Conservation (phyloP, 257 asterid genomes). For the Solanum rostratum region DNA sequence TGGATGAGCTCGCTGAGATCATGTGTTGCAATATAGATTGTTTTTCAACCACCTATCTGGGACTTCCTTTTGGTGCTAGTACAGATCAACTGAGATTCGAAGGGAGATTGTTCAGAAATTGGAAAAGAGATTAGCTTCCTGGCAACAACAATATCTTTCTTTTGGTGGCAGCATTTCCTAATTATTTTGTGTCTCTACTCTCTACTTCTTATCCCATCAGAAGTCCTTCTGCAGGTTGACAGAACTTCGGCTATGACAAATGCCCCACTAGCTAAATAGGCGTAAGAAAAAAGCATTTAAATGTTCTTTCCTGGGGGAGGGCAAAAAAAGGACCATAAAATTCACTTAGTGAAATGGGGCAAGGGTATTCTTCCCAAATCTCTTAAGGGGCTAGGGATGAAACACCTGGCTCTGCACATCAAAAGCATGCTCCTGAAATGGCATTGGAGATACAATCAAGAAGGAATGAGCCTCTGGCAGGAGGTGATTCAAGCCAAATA, state of each 20-base stretch:
- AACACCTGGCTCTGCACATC: not conserved
- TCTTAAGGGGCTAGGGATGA: not conserved
- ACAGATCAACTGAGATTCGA: not conserved
- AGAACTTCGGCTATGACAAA: not conserved
- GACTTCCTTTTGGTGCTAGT: not conserved
- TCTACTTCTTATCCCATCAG: not conserved
- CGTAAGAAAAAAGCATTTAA: not conserved
- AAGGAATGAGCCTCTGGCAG: not conserved
- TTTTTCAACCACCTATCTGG: not conserved
- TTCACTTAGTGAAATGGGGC: not conserved
- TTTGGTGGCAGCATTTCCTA: not conserved
- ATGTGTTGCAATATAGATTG: not conserved
- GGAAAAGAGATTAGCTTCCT: not conserved
- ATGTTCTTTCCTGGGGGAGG: not conserved
- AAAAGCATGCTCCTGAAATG: not conserved
- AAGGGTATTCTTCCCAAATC: not conserved
- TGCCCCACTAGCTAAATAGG: not conserved
- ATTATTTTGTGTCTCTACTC: not conserved
- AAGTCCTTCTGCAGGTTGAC: not conserved
- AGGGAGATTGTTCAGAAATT: not conserved
- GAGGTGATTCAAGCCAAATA: not conserved
- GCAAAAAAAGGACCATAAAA: not conserved
- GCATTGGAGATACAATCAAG: not conserved
- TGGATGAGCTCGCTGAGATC: not conserved
- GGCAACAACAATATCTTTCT: not conserved